phyloP scores from a whole-genome alignment of 345 rosid genomes.

The Salix exigua region DNA sequence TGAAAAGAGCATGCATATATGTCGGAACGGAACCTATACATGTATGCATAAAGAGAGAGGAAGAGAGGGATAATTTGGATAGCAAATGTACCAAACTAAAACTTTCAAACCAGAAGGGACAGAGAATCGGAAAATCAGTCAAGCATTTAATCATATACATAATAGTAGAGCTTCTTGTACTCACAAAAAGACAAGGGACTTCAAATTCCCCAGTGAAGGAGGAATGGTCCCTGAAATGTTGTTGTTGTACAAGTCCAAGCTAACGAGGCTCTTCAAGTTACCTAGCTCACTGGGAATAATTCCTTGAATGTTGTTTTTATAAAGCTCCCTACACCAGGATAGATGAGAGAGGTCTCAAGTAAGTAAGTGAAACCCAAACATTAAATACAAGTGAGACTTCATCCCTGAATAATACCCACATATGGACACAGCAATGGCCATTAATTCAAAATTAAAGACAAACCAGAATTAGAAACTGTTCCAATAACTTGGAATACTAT shows the following conservation, averaged over 20 bases:
- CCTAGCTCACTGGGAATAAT: conserved; percentile 77
- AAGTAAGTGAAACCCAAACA: neutral
- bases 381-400: neutral
- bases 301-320: conserved; percentile 85
- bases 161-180: conserved; percentile 21
- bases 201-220: conserved; percentile 66
- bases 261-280: conserved; percentile 79
- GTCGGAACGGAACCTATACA: neutral
- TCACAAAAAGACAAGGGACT: conserved; percentile 88
- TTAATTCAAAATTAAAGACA: neutral
- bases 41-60: no score
- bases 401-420: neutral
- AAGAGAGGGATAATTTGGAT: neutral
- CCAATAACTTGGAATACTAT: neutral
- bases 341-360: conserved; percentile 4
- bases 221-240: conserved; percentile 81
- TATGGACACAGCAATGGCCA: neutral
- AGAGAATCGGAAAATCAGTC: neutral
- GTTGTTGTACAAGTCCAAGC: conserved; percentile 95
- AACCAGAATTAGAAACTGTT: neutral
- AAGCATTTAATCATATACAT: neutral
- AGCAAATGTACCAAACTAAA: neutral
- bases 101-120: neutral
- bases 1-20: neutral
- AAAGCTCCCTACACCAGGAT: conserved; percentile 66